A percentile compares a stretch with the other conserved stretches of the same genome.
Evolutionary conservation across 441 rosid species (phyloP).

Genomic region (Gossypium schwendimanii): DNA sequence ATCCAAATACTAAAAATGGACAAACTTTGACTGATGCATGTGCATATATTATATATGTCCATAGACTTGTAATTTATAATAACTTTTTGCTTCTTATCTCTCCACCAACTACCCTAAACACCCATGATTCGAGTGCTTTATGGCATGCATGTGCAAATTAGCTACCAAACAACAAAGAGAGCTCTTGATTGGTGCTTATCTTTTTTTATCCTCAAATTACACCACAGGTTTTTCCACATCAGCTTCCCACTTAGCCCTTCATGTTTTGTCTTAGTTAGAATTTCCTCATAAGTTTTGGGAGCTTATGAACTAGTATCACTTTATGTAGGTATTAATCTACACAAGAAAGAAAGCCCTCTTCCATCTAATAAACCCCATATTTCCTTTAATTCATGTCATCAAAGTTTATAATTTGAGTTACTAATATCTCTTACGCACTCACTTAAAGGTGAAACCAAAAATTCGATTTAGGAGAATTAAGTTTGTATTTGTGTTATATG

Average conservation of each 20-base stretch:
- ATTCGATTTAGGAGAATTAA: background rate
- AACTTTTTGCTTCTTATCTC: slow-evolving; percentile 8
- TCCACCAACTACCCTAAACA: slow-evolving; percentile 10
- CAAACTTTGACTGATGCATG: background rate
- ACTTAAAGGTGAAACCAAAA: background rate
- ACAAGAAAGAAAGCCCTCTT: background rate
- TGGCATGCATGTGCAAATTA: slow-evolving; percentile 10
- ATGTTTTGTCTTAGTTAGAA: background rate
- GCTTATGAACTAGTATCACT: background rate
- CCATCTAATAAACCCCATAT: background rate
- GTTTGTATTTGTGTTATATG: background rate
- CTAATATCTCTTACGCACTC: background rate
- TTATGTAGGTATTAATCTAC: background rate
- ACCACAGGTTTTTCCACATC: slow-evolving; percentile 2
- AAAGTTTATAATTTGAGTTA: background rate
- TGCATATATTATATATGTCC: background rate
- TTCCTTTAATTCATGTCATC: background rate
- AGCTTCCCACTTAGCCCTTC: background rate
- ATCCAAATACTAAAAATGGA: background rate
- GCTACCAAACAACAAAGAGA: slow-evolving; percentile 3
- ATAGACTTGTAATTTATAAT: background rate
- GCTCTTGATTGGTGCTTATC: background rate
- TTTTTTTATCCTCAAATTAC: slow-evolving; percentile 5
- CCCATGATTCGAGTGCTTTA: slow-evolving; percentile 16
- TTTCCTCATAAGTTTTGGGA: background rate